These are phyloP conservation scores for Plantago rigida DNA, from an alignment of 305 asterid genomes.

Conservation along the genomic window DNA sequence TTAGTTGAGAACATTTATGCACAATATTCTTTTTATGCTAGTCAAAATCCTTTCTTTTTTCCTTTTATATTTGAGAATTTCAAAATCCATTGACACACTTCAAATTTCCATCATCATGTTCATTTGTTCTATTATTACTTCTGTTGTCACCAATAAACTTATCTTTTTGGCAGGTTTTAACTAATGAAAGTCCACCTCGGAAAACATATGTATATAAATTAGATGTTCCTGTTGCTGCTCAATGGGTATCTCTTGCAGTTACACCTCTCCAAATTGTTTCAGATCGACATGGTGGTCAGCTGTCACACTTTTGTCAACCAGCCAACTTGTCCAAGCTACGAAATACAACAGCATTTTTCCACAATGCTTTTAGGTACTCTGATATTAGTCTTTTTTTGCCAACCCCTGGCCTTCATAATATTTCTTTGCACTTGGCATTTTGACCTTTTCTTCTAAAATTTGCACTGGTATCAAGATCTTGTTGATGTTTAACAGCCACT, in stretches of 20 bases:
- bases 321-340: constrained; percentile 68
- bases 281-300: constrained; percentile 55
- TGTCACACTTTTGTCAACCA: constrained; percentile 69
- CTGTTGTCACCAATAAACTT: constrained; percentile 12
- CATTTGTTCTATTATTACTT: neutral
- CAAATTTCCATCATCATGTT: too few relatives aligned
- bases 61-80: too few relatives aligned
- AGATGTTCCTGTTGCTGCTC: constrained; percentile 89
- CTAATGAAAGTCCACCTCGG: constrained; percentile 79
- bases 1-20: too few relatives aligned
- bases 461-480: constrained; percentile 5
- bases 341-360: constrained; percentile 70
- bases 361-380: constrained; percentile 76
- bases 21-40: too few relatives aligned
- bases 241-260: constrained; percentile 81
- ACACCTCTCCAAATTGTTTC: constrained; percentile 89
- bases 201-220: constrained; percentile 81
- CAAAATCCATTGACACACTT: too few relatives aligned
- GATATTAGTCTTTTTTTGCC: constrained; percentile 17
- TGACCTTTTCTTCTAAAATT: too few relatives aligned
- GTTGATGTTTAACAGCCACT: constrained; percentile 53
- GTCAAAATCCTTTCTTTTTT: too few relatives aligned
- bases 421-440: too few relatives aligned
- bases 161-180: constrained; percentile 50
- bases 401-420: constrained; percentile 13